Base-by-base conservation (phyloP, 805 yeast genomes). In the Suhomyces kilbournensis region DNA sequence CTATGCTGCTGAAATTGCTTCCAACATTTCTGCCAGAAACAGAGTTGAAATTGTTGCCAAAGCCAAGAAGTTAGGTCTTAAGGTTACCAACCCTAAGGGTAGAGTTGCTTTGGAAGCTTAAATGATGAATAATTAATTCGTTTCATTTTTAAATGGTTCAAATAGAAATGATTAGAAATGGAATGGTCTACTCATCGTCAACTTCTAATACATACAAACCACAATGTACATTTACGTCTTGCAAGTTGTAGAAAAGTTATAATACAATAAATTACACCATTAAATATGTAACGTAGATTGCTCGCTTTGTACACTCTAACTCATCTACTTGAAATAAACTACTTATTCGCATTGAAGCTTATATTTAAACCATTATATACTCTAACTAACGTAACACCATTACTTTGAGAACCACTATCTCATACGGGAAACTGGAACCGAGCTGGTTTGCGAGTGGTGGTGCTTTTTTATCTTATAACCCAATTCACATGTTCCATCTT, bases 1-100 rank as follows among this genome's bases (percentile, higher is more conserved):
- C 70, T 94, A 90, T 81, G 99, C 99, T 78, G 99, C 99, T 77
- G 99, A 94, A 85, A 94, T 94, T 72, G 97, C 98, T 70, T 97
- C 90, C 92, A 90, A 88, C 79, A 94, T 94, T 68, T 92, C 98
- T 69, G 90, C 98, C 68, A 92, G 85, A 84, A 92, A 94, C 94
- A 91, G 99, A 86, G 92, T 92, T 74, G 92, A 82, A 72, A 90
- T 94, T 69, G 84, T 94, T 70, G 86, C 96, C 69, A 91, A 90
- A 83, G 99, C 99, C 72, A 93, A 91, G 87, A 90, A 96, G 78
- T 83, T 91, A 72, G 98, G 98, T 82, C 84, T 94, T 75, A 92
- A 91, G 86, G 97, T 94, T 73, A 94, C 99, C 86, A 94, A 94
- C 84, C 96, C 97, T 76, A 85, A 90, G 84, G 99, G 97, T 78